Percentiles rank a stretch among this genome's conserved stretches.
Conservation (phyloP, 2,329 filamentous ascomycete genomes). For the Shiraia sp. region DNA sequence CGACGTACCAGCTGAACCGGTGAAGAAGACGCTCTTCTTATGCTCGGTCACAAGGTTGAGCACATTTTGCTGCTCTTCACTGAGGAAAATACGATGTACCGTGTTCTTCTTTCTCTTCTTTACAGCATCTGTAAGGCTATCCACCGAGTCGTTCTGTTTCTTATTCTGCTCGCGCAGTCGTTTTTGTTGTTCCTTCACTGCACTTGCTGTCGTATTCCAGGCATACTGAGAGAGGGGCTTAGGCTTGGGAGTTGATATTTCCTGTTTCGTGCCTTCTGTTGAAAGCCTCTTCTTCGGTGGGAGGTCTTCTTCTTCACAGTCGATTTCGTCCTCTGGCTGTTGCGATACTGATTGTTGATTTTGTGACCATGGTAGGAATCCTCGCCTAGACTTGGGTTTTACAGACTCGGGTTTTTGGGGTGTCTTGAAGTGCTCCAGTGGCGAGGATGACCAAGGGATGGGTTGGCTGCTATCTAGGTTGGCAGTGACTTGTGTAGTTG, state of each 20-base stretch:
- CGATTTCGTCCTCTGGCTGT: constrained; percentile 17
- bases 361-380: constrained; percentile 63
- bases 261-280: constrained; percentile 38
- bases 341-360: constrained; percentile 38
- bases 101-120: constrained; percentile 49
- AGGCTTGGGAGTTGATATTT: constrained; percentile 50
- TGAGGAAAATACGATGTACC: constrained; percentile 69
- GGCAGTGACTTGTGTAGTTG: constrained; percentile 17
- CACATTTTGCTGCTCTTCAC: constrained; percentile 83
- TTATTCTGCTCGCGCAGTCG: constrained; percentile 66
- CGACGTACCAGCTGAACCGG: constrained; percentile 76
- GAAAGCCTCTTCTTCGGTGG: constrained; percentile 34
- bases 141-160: constrained; percentile 53
- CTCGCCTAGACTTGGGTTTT: constrained; percentile 24
- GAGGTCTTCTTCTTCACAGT: constrained; percentile 19
- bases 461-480: constrained; percentile 56
- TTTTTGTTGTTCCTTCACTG: constrained; percentile 77
- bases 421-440: constrained; percentile 50
- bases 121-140: constrained; percentile 53
- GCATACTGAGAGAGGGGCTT: constrained; percentile 48
- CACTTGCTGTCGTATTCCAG: constrained; percentile 77
- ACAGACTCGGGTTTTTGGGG: constrained; percentile 22
- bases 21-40: constrained; percentile 93
- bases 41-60: constrained; percentile 79
- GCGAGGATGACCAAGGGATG: constrained; percentile 75